These are phyloP conservation scores for Fraxinus floribunda DNA, from an alignment of 305 asterid genomes.

Conservation along the genomic window DNA sequence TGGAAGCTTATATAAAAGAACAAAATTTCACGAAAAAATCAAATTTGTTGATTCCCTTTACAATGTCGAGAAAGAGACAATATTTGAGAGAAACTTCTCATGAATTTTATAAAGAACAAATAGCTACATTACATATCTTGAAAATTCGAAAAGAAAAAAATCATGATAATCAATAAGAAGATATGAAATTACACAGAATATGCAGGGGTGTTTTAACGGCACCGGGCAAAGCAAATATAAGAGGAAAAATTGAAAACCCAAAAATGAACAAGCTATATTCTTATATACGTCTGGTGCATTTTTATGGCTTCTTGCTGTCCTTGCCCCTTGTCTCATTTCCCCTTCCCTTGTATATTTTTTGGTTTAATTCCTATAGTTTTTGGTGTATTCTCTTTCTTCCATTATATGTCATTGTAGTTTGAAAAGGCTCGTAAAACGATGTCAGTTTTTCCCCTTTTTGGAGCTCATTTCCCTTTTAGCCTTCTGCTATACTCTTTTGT, in stretches of 20 bases:
- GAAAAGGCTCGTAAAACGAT: background rate
- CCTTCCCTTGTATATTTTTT: background rate
- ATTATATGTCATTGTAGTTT: constrained; percentile 7
- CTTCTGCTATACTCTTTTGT: constrained; percentile 27
- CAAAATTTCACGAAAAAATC: too few species aligned
- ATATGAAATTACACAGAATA: background rate
- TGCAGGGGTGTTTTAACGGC: background rate
- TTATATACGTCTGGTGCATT: constrained; percentile 21
- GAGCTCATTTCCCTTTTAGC: constrained; percentile 6
- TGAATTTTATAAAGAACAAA: background rate
- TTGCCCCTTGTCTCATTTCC: constrained; percentile 5
- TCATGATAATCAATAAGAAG: background rate
- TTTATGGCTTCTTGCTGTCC: constrained; percentile 35
- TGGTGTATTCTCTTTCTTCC: constrained; percentile 21
- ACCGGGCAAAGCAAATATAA: background rate
- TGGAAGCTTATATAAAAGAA: too few species aligned
- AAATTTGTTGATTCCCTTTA: too few species aligned
- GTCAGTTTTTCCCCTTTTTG: constrained; percentile 15
- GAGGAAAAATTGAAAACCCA: background rate
- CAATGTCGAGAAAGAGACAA: background rate
- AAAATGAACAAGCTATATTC: constrained; percentile 29
- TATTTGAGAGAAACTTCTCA: background rate
- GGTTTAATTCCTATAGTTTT: background rate
- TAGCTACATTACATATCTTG: background rate
- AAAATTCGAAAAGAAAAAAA: background rate